Evolutionary conservation across 345 rosid genomes (phyloP), one percentile per base, ranked within the genome.

Genomic region (Sapria himalayana): DNA sequence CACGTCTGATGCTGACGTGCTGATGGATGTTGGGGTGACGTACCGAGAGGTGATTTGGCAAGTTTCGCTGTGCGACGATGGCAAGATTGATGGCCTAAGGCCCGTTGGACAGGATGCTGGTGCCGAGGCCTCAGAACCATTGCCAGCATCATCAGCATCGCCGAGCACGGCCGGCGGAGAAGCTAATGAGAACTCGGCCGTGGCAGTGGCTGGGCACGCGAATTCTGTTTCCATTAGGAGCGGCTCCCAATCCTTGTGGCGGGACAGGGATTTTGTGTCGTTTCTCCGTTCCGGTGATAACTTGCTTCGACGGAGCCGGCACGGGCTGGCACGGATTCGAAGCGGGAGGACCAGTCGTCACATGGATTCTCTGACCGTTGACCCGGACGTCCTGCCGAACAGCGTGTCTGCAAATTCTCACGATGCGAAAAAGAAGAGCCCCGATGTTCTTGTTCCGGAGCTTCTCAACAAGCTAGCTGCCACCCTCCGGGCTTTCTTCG

Each of bases 281-380:
- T 68, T 71, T 55, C 59, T 81, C 43, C 92, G 92, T 29, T 63
- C 92, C 44, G 72, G 74, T 39, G 97, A 78, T 53, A 64, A 75
- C 44, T 62, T 85, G 39, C 84, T 73, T 27, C 75, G 85, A 37
- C 94, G 85, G 51, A 69, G 64, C 55, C 78, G 82, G 38, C 89
- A 81, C 56, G 85, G 85, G 29, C 58, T 86, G 61, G 63, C 94
- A 19, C 94, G 82, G 17, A 52, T 81, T 52, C 70, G 93, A 32
- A 85, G 93, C 60, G 96, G 91, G 49, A 81, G 97, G 61, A 64
- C 74, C 52, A 66, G 82, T 43, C 67, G 92, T 25, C 92, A 76
- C 57, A 55, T 81, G 57, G 85, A 78, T 63, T 66, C 89, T 60
- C 56, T 78, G 39, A 70, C 56, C 54, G 46, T 73, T 41, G 89